A percentile compares a stretch with the other conserved stretches of the same genome.
Conservation (phyloP, 192 early-diverging fungal species). For the Coemansia sp. region DNA sequence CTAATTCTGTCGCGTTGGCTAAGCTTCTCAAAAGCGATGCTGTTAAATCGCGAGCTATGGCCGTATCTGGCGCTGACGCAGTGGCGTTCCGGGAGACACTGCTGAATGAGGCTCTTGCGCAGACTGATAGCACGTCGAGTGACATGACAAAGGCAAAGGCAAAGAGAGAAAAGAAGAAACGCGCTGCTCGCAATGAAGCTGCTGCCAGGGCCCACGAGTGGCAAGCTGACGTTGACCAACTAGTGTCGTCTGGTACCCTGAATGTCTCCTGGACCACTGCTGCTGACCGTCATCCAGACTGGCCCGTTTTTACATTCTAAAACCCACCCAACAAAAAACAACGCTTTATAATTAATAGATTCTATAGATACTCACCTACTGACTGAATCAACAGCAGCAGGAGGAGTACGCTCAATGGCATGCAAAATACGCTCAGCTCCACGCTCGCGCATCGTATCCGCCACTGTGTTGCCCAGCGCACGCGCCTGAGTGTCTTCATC, state of each 20-base stretch:
- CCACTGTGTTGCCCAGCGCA: conserved; percentile 54
- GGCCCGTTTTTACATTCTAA: conserved; percentile 29
- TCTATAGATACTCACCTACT: neutral
- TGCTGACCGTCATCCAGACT: conserved; percentile 24
- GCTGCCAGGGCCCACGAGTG: conserved; percentile 18
- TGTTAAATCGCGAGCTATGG: conserved; percentile 2
- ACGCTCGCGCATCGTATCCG: conserved; percentile 47
- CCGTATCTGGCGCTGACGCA: conserved; percentile 22
- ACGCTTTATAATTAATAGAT: neutral
- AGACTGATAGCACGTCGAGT: neutral
- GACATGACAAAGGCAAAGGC: conserved; percentile 9
- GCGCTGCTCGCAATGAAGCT: conserved; percentile 12
- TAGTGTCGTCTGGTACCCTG: neutral
- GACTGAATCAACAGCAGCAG: neutral
- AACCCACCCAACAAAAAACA: no score
- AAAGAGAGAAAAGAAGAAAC: conserved; percentile 19
- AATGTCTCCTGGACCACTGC: conserved; percentile 15
- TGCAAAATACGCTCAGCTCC: conserved; percentile 63
- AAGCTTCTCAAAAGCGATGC: conserved; percentile 3
- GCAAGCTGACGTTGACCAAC: conserved; percentile 9
- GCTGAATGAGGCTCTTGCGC: conserved; percentile 1
- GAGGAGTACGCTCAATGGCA: conserved; percentile 39
- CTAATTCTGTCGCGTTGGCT: conserved; percentile 29
- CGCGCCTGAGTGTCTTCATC: conserved; percentile 28
- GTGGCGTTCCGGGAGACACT: neutral